Base-by-base conservation (phyloP, 768 basidiomycete species). In the Leccinum arenicola region DNA sequence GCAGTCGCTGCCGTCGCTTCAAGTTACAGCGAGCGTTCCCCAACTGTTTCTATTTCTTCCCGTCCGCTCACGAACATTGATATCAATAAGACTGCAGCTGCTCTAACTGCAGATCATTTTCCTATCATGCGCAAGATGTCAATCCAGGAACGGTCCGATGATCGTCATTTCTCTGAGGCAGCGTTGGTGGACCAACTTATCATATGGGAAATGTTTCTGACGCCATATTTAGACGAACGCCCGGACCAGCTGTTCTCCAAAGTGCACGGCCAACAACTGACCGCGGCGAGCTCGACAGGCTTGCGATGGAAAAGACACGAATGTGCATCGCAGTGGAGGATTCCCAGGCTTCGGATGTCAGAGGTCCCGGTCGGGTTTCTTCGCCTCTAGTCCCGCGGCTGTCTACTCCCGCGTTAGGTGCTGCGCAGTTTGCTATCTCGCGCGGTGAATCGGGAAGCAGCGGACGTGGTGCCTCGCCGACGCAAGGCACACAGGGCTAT, bases 131-230 rank as follows among this genome's bases (percentile, higher is more conserved):
- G 38, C 6, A 27, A 29, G 40, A 38, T 11, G 11, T 10, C 17
- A 14, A 12, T 25, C 1, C 27, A 43, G 25, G 40, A 56, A 40
- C 48, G 27, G n/a, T 11, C 12, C 6, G 10, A 49, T 19, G 33
- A 57, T 19, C 58, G 17, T 8, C 21, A 12, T 38, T 15, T 12
- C n/a, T 31, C 52, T 17, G 19, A 54, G 27, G 15, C 21, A 2
- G 27, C 15, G 64, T 69, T 27, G 3, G 64, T 66, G 15, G 33
- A 17, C 50, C 29, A 3, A 38, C n/a, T 53, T 45, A 11, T 33
- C 12, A 2, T 23, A 3, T 10, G 17, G 17, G 10, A 25, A 3
- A 33, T 4, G 15, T 17, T 29, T 60, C 31, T 63, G 50, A 67
- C 6, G 17, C 27, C 17, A 15, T 4, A 7, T 51, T 35, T 49